Base-by-base conservation (phyloP, 2,329 filamentous ascomycete genomes). In the Penicillium sp. region DNA sequence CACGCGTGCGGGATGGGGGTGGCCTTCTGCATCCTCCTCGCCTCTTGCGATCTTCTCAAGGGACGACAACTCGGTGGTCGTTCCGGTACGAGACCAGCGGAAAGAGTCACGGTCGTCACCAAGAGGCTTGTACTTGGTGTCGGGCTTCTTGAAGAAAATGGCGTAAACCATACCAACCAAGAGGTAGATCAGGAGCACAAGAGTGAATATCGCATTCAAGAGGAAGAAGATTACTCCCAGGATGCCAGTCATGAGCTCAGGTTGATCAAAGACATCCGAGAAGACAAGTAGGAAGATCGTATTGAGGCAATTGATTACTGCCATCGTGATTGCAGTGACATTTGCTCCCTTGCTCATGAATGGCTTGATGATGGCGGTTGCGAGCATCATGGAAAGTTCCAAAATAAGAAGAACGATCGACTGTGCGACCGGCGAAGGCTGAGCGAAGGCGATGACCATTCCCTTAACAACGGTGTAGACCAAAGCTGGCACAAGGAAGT, bases 311-410 rank as follows among this genome's bases (percentile, higher is more conserved):
- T 96, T 96, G 75, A 96, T 82, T 43, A 86, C 88, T 61, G 86
- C 87, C 66, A 96, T 96, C 60, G 90, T 84, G 70, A 97, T 96
- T 78, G 96, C 96, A 83, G 96, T 95, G 49, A 87, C 88, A 75
- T 97, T 97, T 58, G 91, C 96, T 78, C 91, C 92, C 84, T 96
- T 96, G 81, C 97, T 92, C 93, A 97, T 97, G 88, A 91, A 97
- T 15, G 93, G 93, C 60, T 90, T 86, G 65, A 97, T 78, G 49
- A 96, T 88, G 57, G 86, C 88, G 55, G 91, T 87, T n/a, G 79
- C 86, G 66, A 96, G 88, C 56, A 97, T 82, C 65, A 89, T 87
- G 49, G 76, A 84, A 2, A 87, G 87, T 75, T 97, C 93, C 55
- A 96, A 85, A 60, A 97, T 80, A 38, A 97, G 80, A 53, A 97